Evolutionary conservation across 345 rosid genomes (phyloP).

Genomic region (Acer campestre): DNA sequence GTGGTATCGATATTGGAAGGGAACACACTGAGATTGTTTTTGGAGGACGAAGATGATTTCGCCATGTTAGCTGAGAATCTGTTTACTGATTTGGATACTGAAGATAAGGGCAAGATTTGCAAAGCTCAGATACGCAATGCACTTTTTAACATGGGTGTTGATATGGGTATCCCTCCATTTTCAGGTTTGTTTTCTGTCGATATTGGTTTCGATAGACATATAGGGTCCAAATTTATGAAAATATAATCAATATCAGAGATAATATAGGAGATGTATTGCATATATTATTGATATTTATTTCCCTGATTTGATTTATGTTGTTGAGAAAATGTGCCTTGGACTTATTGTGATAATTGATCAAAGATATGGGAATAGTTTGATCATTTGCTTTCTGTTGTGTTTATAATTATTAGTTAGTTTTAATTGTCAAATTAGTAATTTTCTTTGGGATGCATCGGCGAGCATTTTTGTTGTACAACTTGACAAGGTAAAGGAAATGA

Average conservation of each 20-base stretch:
- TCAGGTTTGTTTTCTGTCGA: conserved; percentile 46
- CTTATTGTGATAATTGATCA: neutral
- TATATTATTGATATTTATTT: neutral
- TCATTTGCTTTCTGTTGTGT: neutral
- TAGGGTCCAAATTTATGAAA: too few species aligned
- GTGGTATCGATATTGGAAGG: conserved; percentile 70
- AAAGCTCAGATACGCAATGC: conserved; percentile 62
- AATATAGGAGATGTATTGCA: too few species aligned
- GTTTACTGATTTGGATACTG: conserved; percentile 80
- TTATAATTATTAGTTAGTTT: neutral
- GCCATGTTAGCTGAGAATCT: conserved; percentile 92
- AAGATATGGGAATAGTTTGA: neutral
- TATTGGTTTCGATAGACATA: neutral
- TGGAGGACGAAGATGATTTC: conserved; percentile 94
- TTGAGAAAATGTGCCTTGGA: neutral
- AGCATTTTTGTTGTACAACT: neutral
- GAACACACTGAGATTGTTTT: conserved; percentile 49
- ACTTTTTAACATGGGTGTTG: conserved; percentile 75
- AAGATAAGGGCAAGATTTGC: conserved; percentile 80
- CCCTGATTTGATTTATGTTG: neutral
- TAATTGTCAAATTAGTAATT: neutral
- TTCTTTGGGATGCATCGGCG: neutral
- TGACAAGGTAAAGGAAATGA: neutral
- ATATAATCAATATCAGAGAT: too few species aligned
- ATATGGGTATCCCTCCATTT: conserved; percentile 86